Evolutionary conservation across 1,139 yeast genomes (phyloP).

Genomic region (Blastobotrys petasosporus): DNA sequence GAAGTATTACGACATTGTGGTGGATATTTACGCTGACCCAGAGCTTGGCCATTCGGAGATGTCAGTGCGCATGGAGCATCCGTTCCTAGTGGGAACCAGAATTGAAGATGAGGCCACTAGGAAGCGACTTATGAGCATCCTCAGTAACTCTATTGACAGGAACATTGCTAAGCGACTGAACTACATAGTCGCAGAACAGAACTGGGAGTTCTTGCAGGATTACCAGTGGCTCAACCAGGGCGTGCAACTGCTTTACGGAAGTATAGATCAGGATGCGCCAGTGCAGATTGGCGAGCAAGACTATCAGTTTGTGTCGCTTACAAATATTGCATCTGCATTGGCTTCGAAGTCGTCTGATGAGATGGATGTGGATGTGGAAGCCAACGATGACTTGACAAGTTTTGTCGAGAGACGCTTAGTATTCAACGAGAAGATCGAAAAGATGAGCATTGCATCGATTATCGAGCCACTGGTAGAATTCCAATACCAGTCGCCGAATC

Average conservation of each 20-base stretch:
- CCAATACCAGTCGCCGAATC: slow-evolving; percentile 74
- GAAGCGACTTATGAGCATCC: slow-evolving; percentile 69
- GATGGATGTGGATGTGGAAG: slow-evolving; percentile 18
- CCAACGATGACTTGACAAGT: slow-evolving; percentile 24
- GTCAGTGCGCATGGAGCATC: slow-evolving; percentile 94
- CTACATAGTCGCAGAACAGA: slow-evolving; percentile 85
- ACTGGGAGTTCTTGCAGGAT: slow-evolving; percentile 93
- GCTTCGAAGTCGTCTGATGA: slow-evolving; percentile 10
- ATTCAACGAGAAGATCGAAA: slow-evolving; percentile 45
- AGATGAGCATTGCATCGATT: slow-evolving; percentile 52
- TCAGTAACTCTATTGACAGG: slow-evolving; percentile 73
- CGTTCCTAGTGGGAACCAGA: slow-evolving; percentile 90
- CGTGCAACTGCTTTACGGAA: slow-evolving; percentile 74
- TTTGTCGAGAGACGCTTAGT: slow-evolving; percentile 47
- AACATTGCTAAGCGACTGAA: slow-evolving; percentile 75
- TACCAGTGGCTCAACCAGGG: slow-evolving; percentile 96
- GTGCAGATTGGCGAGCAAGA: slow-evolving; percentile 45
- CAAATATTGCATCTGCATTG: slow-evolving; percentile 13
- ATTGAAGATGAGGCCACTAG: slow-evolving; percentile 73
- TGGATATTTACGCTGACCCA: slow-evolving; percentile 82
- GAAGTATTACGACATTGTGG: slow-evolving; percentile 78
- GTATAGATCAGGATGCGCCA: slow-evolving; percentile 51
- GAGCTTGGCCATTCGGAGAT: slow-evolving; percentile 78
- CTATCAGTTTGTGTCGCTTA: slow-evolving; percentile 43
- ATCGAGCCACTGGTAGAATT: slow-evolving; percentile 70